Base-by-base conservation (phyloP, 345 rosid species). In the Lepidium didymum region DNA sequence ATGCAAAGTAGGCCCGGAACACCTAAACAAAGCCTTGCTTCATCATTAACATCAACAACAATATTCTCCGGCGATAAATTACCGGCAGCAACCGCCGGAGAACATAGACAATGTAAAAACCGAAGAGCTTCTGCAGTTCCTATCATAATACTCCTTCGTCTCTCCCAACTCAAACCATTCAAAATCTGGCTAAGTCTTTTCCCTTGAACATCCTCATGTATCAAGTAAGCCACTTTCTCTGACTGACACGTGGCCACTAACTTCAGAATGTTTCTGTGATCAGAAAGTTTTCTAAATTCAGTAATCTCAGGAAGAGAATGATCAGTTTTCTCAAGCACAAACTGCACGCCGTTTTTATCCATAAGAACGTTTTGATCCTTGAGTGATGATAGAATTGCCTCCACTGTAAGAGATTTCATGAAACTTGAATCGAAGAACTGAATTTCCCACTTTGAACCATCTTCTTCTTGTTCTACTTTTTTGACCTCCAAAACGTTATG, bases 91-190 rank as follows among this genome's bases (percentile, higher is more conserved):
- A 75, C 29, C 35, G 41, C 23, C 8, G 77, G 79, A 0, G 87
- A 73, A 51, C 83, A 78, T 56, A 50, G 40, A 15, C 67, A 68
- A 63, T 92, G 98, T 68, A 88, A 69, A 76, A 81, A 90, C 60
- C 66, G 47, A 10, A 90, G 81, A 35, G 96, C 89, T 78, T 84
- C 80, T 0, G 87, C 87, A 0, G 86, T 64, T 40, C 98, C 88
- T 1, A 68, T 53, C 11, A 90, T 88, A 29, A 92, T 76, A 60
- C 70, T 88, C 67, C 64, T 73, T 8, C 96, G 71, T 36, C 78
- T 72, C 34, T 83, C 90, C 96, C 96, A 92, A 56, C 81, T 75
- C 50, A 92, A 73, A 56, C 60, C 75, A 13, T 63, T 47, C 14
- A 86, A 71, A 56, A 78, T 60, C 56, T 85, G 81, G 45, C 78